Percentiles rank a stretch among this genome's conserved stretches.
phyloP scores from a whole-genome alignment of 2,329 filamentous ascomycete species.

The Cryphonectria nitschkei region DNA sequence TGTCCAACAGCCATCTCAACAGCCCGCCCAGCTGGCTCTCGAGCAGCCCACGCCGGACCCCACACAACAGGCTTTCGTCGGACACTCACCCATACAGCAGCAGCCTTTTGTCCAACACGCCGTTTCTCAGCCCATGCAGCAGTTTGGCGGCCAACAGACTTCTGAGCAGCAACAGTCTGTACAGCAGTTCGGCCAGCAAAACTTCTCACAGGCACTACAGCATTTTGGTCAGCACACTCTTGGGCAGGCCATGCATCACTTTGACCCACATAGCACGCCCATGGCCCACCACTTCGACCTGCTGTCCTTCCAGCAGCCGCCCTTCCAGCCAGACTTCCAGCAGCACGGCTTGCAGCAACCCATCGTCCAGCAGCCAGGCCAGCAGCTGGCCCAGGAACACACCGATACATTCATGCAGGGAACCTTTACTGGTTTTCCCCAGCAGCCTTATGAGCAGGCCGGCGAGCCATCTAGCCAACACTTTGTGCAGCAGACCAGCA shows the following conservation, averaged over 20 bases:
- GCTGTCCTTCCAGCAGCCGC: background rate
- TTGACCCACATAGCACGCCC: no score
- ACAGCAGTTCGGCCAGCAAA: no score
- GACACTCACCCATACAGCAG: background rate
- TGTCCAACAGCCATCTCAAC: background rate
- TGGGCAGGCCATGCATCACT: no score
- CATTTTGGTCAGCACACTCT: background rate
- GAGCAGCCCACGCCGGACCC: no score
- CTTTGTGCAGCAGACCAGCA: no score
- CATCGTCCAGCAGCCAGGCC: background rate
- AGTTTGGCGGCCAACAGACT: background rate
- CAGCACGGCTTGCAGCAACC: background rate
- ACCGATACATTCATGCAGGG: background rate
- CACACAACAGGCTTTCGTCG: background rate
- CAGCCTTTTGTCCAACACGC: background rate
- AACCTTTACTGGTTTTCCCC: background rate
- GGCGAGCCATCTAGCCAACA: no score
- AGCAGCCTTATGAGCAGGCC: background rate
- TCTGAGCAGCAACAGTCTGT: no score
- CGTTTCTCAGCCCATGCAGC: background rate
- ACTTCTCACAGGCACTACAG: background rate
- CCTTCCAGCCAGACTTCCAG: background rate
- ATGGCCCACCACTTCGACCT: no score
- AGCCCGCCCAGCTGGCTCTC: no score
- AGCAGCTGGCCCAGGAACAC: background rate